Evolutionary conservation across 2,329 filamentous ascomycete genomes (phyloP).

Genomic region (Pyrenophora graminea): DNA sequence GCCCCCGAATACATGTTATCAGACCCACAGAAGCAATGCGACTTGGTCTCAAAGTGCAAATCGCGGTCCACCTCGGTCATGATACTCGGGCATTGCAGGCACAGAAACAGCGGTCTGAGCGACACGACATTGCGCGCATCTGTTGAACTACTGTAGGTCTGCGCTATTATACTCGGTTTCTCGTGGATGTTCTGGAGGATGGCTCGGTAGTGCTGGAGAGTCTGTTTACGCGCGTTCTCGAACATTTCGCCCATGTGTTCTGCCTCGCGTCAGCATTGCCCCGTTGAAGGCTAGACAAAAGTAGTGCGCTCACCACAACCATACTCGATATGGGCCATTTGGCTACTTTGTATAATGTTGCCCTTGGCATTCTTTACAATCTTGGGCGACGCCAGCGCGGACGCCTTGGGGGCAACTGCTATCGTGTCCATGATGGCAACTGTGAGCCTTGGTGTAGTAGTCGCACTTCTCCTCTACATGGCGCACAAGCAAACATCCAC

Average conservation of each 20-base stretch:
- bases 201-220: conserved; percentile 72
- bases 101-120: conserved; percentile 59
- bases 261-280: conserved; percentile 46
- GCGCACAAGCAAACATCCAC: conserved; percentile 3
- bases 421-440: conserved; percentile 46
- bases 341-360: conserved; percentile 44
- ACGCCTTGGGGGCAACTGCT: conserved; percentile 47
- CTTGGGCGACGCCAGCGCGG: conserved; percentile 49
- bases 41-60: conserved; percentile 70
- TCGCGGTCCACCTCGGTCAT: conserved; percentile 67
- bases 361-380: conserved; percentile 50
- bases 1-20: not conserved
- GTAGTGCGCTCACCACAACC: conserved; percentile 46
- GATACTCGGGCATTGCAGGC: conserved; percentile 68
- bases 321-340: conserved; percentile 49
- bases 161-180: conserved; percentile 65
- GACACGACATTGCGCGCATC: conserved; percentile 63
- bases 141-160: conserved; percentile 60
- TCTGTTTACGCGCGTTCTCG: conserved; percentile 68
- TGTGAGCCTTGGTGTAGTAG: conserved; percentile 5
- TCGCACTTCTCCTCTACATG: conserved; percentile 12
- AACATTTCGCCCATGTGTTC: conserved; percentile 75
- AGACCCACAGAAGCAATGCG: conserved; percentile 71
- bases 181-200: conserved; percentile 74
- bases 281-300: not conserved